A percentile compares a stretch with the other conserved stretches of the same genome.
Evolutionary conservation across 768 basidiomycete species (phyloP).

Genomic region (Boletus coccyginus): DNA sequence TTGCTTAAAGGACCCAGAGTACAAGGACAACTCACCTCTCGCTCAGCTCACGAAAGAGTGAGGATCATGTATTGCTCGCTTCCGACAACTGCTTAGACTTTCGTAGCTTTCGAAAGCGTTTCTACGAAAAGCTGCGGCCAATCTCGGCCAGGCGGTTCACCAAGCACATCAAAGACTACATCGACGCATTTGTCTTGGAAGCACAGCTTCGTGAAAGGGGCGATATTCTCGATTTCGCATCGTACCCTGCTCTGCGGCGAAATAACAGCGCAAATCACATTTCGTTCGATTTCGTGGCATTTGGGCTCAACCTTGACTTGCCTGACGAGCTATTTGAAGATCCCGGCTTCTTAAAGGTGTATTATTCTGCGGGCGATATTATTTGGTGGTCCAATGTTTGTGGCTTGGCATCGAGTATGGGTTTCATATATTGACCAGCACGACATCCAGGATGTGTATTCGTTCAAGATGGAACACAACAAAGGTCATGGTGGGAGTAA

Average conservation of each 20-base stretch:
- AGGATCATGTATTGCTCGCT: slow-evolving; percentile 13
- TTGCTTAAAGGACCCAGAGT: slow-evolving; percentile 49
- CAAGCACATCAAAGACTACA: slow-evolving; percentile 52
- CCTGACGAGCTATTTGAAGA: slow-evolving; percentile 61
- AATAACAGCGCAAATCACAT: slow-evolving; percentile 67
- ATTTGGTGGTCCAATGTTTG: slow-evolving; percentile 71
- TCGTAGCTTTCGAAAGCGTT: slow-evolving; percentile 52
- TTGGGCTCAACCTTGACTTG: slow-evolving; percentile 58
- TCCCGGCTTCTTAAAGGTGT: slow-evolving; percentile 49
- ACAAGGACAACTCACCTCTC: slow-evolving; percentile 55
- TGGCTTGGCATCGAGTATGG: slow-evolving; percentile 1
- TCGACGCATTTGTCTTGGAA: slow-evolving; percentile 56
- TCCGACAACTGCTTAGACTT: not conserved
- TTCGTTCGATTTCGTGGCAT: slow-evolving; percentile 63
- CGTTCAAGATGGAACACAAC: slow-evolving; percentile 71
- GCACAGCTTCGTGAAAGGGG: slow-evolving; percentile 59
- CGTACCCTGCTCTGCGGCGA: slow-evolving; percentile 58
- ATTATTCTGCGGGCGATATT: slow-evolving; percentile 60
- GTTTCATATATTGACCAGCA: not conserved
- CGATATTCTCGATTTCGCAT: slow-evolving; percentile 50
- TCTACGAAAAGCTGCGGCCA: slow-evolving; percentile 43
- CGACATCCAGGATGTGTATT: slow-evolving; percentile 57
- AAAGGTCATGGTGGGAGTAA: slow-evolving; percentile 66
- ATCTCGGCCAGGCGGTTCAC: slow-evolving; percentile 42
- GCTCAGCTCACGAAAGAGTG: slow-evolving; percentile 62